Base-by-base conservation (phyloP, 176 grass and related monocot genomes). In the Carex littledalei region DNA sequence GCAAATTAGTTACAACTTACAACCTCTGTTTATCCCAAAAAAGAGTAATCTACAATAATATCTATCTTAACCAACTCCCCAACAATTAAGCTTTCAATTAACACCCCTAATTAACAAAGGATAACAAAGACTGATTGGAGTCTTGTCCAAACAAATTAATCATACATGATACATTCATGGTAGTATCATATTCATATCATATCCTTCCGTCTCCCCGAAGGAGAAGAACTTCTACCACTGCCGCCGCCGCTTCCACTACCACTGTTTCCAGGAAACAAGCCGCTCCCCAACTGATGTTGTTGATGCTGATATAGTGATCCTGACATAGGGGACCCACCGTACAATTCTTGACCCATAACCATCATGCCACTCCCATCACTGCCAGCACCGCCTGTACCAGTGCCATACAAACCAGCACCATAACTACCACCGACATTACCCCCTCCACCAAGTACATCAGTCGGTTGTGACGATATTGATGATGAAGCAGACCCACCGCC, bases 261-360 rank as follows among this genome's bases (percentile, higher is more conserved):
- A 31, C 6, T 63, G 79, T 57, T 58, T 8, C 58, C 32, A 45
- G 18, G 35, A 31, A 56, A 78, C 12, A 60, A 60, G 7, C 58
- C 17, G 58, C 58, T 41, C 17, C 57, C 58, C 55, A 81, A 43
- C 35, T 62, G 60, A 64, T 63, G 31, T 22, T 81, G 77, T 53
- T 80, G 77, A 59, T 80, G 77, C 77, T 80, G 79, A 63, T 81
- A 63, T 62, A 43, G 15, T 31, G 79, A 64, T 64, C 57, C 79
- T 39, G 79, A 81, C 3, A 17, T 81, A 21, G 79, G 79, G 5
- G 79, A 81, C 10, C 37, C 79, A 63, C 58, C 17, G 32, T 64
- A 81, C 35, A 81, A 62, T 6, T 81, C 57, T 63, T 81, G 79
- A 37, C 79, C 79, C 79, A 81, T 81, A 41, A 63, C 79, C 54